These are phyloP conservation scores for Penicillium canescens DNA, from an alignment of 495 filamentous ascomycete genomes.

Conservation along the genomic window DNA sequence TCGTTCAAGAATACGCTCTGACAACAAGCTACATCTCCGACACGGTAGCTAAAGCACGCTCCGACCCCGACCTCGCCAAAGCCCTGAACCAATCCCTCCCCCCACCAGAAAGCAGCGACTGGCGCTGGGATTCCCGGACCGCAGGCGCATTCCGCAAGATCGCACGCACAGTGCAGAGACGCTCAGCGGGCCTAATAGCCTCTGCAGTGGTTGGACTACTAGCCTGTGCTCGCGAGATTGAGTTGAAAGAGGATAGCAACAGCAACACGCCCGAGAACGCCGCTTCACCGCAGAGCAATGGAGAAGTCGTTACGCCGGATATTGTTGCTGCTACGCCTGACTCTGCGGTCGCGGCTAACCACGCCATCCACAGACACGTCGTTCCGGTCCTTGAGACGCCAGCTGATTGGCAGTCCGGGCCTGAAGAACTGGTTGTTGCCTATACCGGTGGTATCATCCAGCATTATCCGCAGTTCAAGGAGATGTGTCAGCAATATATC, in stretches of 20 bases:
- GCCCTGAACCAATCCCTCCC: conserved; percentile 57
- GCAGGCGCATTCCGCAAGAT: conserved; percentile 60
- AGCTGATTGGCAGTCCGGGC: conserved; percentile 47
- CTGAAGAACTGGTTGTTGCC: conserved; percentile 69
- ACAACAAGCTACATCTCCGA: conserved; percentile 71
- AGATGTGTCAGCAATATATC: conserved; percentile 66
- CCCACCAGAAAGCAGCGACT: conserved; percentile 42
- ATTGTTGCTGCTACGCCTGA: conserved; percentile 7
- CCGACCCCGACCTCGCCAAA: conserved; percentile 45
- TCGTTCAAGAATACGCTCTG: conserved; percentile 62
- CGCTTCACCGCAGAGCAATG: conserved; percentile 31
- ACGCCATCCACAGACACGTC: conserved; percentile 35
- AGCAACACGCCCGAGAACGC: conserved; percentile 35
- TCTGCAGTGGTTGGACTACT: conserved; percentile 70
- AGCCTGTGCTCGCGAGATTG: conserved; percentile 64
- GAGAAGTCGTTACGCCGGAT: conserved; percentile 9
- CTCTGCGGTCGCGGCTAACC: conserved; percentile 9
- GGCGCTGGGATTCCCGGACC: conserved; percentile 59
- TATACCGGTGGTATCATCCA: conserved; percentile 80
- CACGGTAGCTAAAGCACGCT: conserved; percentile 51
- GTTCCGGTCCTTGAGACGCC: conserved; percentile 44
- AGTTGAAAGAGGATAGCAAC: conserved; percentile 47
- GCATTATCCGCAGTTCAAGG: conserved; percentile 71
- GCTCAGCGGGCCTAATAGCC: conserved; percentile 71
- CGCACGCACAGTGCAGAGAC: conserved; percentile 61